These are phyloP conservation scores for Salpingoeca rosetta DNA, from an alignment of 78 protist genomes.

Conservation along the genomic window DNA sequence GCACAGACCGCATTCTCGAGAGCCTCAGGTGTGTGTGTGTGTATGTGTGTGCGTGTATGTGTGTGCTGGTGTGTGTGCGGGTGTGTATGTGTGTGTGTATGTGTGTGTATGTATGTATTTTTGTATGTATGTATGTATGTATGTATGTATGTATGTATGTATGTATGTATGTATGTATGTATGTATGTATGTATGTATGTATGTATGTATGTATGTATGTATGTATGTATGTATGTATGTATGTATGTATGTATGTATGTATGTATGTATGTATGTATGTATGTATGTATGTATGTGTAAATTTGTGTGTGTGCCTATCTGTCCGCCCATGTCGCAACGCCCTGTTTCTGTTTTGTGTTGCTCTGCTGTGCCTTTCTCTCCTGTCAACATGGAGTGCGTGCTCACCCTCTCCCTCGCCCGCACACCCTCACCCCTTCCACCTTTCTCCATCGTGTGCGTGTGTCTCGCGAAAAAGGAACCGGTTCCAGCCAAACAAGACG, in stretches of 20 bases:
- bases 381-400: too few relatives aligned
- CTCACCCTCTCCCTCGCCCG: too few relatives aligned
- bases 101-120: neutral
- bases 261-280: too few relatives aligned
- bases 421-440: too few relatives aligned
- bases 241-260: too few relatives aligned
- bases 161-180: neutral
- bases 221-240: neutral
- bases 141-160: neutral
- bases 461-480: too few relatives aligned
- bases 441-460: neutral
- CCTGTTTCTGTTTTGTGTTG: neutral
- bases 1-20: neutral
- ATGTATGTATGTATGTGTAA: too few relatives aligned
- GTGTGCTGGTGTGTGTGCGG: neutral
- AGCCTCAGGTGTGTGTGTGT: neutral
- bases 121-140: neutral
- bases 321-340: too few relatives aligned
- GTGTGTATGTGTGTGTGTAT: neutral
- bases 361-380: too few relatives aligned
- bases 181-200: neutral
- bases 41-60: neutral
- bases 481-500: neutral
- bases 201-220: neutral
- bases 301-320: too few relatives aligned